Conservation (phyloP, 208 protist species). For the Acanthamoeba royreba region DNA sequence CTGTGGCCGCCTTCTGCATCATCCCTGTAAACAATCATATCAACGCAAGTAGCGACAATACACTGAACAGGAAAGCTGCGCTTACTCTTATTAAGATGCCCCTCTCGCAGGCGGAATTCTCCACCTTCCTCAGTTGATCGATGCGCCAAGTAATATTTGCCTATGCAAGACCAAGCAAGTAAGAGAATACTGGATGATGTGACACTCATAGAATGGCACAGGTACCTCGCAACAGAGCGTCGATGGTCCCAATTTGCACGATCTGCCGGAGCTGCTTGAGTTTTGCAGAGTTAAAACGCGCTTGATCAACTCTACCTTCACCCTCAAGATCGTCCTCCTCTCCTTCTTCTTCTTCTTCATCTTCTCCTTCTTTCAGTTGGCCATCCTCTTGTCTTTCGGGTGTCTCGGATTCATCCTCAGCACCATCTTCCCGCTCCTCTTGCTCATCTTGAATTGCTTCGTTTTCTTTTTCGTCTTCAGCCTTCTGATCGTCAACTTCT, state of each 20-base stretch:
- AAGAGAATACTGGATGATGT: too few species aligned
- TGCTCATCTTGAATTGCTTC: too few species aligned
- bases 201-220: too few species aligned
- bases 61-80: neutral
- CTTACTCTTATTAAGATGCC: neutral
- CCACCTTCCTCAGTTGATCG: neutral
- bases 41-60: neutral
- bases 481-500: too few species aligned
- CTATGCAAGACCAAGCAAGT: neutral
- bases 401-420: too few species aligned
- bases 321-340: neutral
- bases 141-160: constrained; percentile 23
- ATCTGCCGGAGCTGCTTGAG: neutral
- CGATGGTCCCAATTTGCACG: constrained; percentile 36
- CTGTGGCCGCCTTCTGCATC: neutral
- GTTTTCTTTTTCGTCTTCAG: too few species aligned
- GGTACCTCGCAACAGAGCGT: constrained; percentile 11
- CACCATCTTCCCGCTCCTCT: too few species aligned
- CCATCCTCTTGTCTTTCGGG: neutral
- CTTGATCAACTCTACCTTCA: neutral
- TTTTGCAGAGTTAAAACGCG: neutral
- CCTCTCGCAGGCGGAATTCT: neutral
- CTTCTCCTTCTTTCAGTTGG: neutral
- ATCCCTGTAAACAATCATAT: neutral
- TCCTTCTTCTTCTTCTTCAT: neutral